Base-by-base conservation (phyloP, 805 yeast genomes). In the Wickerhamiella lipophila region DNA sequence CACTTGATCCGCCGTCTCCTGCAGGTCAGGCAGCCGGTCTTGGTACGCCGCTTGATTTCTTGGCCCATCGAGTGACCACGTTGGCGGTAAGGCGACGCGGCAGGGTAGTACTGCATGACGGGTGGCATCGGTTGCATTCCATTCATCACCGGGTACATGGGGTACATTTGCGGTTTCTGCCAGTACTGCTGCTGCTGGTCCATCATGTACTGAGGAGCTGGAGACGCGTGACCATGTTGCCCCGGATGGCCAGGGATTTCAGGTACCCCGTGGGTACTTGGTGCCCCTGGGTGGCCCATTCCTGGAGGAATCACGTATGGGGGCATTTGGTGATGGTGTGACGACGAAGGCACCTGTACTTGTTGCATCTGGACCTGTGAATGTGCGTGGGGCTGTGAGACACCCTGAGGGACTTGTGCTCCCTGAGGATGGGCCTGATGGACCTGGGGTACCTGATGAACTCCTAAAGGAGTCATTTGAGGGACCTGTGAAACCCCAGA, bases 1-100 rank as follows among this genome's bases (percentile, higher is more conserved):
- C 88, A 81, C 64, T 81, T 81, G 58, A 81, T 78, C 41, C 87
- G 67, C 53, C 87, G 65, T 58, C 77, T 74, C 29, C 87, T 70
- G 60, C 88, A 81, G 1, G 88, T 81, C 49, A 79, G 63, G 60
- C 88, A 81, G 2, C 89, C 89, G 0, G 87, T 80, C 57, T 83
- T 68, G 1, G 87, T 81, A 46, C 88, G 68, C 42, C 80, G 67
- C 57, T 78, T 73, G 52, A 76, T 52, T 22, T 56, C 58, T 30
- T 54, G 58, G 25, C 50, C 23, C 46, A 38, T 21, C 16, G 42
- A 38, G 26, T 38, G 42, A n/a, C 42, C 42, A 3, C 42, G 25
- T 21, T 19, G 42, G 12, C 26, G 25, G 19, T 38, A 38, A 12
- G 42, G 42, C 15, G 38, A 32, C 4, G 42, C 42, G 6, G 42